Conservation (phyloP, 306 rosid genomes). For the Quercus suber region DNA sequence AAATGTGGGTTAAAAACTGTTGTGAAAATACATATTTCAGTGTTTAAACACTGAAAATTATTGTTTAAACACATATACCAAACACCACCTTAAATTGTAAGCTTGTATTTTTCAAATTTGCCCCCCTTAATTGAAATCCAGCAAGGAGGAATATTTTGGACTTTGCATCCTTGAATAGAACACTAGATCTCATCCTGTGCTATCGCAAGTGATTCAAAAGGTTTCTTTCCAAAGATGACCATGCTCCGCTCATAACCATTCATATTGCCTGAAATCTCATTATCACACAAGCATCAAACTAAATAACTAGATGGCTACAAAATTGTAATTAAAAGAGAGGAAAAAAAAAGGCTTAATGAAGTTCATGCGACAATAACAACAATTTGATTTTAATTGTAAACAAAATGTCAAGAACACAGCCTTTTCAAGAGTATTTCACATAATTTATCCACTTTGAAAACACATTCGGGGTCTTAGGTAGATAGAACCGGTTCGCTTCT, state of each 20-base stretch:
- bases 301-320: not conserved
- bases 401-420: not conserved
- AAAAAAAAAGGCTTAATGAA: not conserved
- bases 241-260: not conserved
- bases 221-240: no score
- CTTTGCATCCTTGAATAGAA: no score
- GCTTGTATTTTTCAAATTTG: no score
- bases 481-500: conserved; percentile 19
- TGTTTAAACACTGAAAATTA: no score
- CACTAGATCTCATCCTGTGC: no score
- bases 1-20: no score
- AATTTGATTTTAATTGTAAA: not conserved
- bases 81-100: no score
- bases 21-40: accelerated
- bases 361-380: not conserved
- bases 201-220: no score
- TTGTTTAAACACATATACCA: no score
- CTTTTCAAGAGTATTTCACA: conserved; percentile 1
- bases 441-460: conserved; percentile 13
- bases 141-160: no score
- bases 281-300: not conserved
- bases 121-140: no score
- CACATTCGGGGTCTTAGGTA: conserved; percentile 1
- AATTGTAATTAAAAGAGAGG: not conserved
- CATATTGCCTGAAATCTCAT: not conserved